These are phyloP conservation scores for Anisodus acutangulus DNA, from an alignment of 257 asterid species.

Conservation along the genomic window DNA sequence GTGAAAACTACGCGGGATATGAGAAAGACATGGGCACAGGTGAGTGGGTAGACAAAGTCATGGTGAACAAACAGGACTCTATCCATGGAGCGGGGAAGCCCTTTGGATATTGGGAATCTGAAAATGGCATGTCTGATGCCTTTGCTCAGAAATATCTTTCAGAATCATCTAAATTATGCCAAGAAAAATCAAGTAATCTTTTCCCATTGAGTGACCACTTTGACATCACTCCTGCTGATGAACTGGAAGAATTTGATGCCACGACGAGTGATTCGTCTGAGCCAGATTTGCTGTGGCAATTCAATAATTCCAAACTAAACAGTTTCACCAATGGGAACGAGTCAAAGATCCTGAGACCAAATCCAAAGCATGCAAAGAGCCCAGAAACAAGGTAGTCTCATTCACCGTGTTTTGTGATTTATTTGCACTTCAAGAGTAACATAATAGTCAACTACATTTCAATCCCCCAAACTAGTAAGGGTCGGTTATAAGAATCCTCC, in stretches of 20 bases:
- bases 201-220: constrained; percentile 45
- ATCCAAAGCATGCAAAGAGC: constrained; percentile 48
- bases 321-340: constrained; percentile 47
- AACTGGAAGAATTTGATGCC: constrained; percentile 64
- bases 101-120: constrained; percentile 44
- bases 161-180: constrained; percentile 48
- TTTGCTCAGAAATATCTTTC: constrained; percentile 48
- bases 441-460: constrained; percentile 5
- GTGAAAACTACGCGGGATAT: constrained; percentile 57
- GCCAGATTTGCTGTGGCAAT: constrained; percentile 74
- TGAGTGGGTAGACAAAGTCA: constrained; percentile 96
- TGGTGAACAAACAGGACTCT: constrained; percentile 86
- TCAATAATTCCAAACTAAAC: constrained; percentile 57
- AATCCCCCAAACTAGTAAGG: neutral
- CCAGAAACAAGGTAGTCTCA: constrained; percentile 57
- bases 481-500: neutral
- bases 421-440: constrained; percentile 10
- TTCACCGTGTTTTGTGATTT: neutral
- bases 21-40: constrained; percentile 71
- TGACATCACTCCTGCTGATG: constrained; percentile 47
- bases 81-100: constrained; percentile 46
- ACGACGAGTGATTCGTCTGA: constrained; percentile 75
- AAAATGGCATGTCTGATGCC: constrained; percentile 46
- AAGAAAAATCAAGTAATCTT: constrained; percentile 43
- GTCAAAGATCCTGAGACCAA: constrained; percentile 48